phyloP scores from a whole-genome alignment of 2,329 filamentous ascomycete genomes.

The Colletotrichum truncatum region DNA sequence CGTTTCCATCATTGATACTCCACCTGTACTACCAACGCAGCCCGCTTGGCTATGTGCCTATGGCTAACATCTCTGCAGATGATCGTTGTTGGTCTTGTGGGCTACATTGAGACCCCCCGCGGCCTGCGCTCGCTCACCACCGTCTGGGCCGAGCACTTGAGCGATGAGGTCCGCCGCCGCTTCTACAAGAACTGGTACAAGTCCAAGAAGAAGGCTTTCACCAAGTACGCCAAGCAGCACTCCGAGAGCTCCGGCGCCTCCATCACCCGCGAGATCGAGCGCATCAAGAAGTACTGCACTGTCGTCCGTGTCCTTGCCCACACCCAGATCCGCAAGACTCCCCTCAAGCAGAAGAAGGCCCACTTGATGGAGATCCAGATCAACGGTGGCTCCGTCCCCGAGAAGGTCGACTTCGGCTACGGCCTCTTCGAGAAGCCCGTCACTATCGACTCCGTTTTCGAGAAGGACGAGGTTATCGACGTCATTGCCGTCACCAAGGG shows the following conservation, averaged over 20 bases:
- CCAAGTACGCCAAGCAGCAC: slow-evolving; percentile 99
- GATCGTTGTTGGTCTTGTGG: slow-evolving; percentile 99
- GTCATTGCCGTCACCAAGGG: slow-evolving; percentile 99
- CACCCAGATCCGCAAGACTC: slow-evolving; percentile 99
- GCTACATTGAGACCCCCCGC: slow-evolving; percentile 99
- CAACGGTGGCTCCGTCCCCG: slow-evolving; percentile 94
- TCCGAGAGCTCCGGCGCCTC: slow-evolving; percentile 90
- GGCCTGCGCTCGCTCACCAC: slow-evolving; percentile 99
- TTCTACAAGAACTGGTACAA: slow-evolving; percentile 99
- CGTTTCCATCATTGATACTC: slow-evolving; percentile 88
- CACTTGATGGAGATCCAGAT: slow-evolving; percentile 99
- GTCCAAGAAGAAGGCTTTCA: slow-evolving; percentile 99
- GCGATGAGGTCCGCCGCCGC: slow-evolving; percentile 97
- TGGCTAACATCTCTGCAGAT: slow-evolving; percentile 84
- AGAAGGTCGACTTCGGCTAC: slow-evolving; percentile 97
- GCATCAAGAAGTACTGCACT: slow-evolving; percentile 99
- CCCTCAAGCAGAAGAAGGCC: slow-evolving; percentile 99
- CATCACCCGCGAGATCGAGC: slow-evolving; percentile 97
- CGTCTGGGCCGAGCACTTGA: slow-evolving; percentile 99
- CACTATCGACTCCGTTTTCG: slow-evolving; percentile 91
- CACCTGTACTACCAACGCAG: slow-evolving; percentile 92
- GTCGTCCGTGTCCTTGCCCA: slow-evolving; percentile 99
- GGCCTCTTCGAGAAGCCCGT: slow-evolving; percentile 99
- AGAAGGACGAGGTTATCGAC: slow-evolving; percentile 99
- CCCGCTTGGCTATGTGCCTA: slow-evolving; percentile 80